phyloP scores from a whole-genome alignment of 495 filamentous ascomycete genomes.

The Staphylotrichum tortipilum region DNA sequence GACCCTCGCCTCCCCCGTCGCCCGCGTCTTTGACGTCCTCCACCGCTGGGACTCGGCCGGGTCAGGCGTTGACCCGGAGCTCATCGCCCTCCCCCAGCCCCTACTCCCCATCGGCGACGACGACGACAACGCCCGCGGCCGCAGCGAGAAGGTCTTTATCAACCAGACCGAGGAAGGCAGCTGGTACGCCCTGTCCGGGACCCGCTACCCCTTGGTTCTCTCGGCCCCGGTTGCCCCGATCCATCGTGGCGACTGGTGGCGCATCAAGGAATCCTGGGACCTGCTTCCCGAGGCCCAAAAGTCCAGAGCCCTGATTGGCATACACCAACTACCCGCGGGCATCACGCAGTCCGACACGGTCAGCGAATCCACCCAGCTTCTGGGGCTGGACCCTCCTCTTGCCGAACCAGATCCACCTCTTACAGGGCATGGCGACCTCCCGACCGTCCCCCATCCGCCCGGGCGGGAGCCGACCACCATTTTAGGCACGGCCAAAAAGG shows the following conservation, averaged over 20 bases:
- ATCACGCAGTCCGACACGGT: background rate
- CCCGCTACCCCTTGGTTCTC: slow-evolving; percentile 74
- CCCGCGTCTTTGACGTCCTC: slow-evolving; percentile 83
- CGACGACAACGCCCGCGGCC: slow-evolving; percentile 48
- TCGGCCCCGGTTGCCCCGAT: slow-evolving; percentile 60
- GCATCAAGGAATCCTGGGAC: slow-evolving; percentile 25
- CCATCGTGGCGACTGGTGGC: slow-evolving; percentile 51
- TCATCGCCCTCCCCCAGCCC: slow-evolving; percentile 83
- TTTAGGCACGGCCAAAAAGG: slow-evolving; percentile 25
- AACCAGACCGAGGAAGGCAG: slow-evolving; percentile 76
- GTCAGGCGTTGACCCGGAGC: slow-evolving; percentile 49
- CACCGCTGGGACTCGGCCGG: slow-evolving; percentile 52
- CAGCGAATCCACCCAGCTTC: background rate
- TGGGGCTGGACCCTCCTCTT: slow-evolving; percentile 3
- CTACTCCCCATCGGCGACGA: slow-evolving; percentile 52
- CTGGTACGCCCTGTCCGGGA: slow-evolving; percentile 92
- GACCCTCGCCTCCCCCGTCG: slow-evolving; percentile 74
- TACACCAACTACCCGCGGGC: slow-evolving; percentile 32
- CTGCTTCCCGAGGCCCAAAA: slow-evolving; percentile 26
- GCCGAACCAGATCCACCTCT: background rate
- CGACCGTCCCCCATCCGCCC: background rate
- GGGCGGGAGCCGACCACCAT: slow-evolving; percentile 22
- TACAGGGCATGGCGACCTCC: background rate
- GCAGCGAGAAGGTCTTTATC: slow-evolving; percentile 66
- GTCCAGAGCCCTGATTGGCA: slow-evolving; percentile 37